These are phyloP conservation scores for Corinectria fuckeliana DNA, from an alignment of 2,329 filamentous ascomycete species.

Conservation along the genomic window DNA sequence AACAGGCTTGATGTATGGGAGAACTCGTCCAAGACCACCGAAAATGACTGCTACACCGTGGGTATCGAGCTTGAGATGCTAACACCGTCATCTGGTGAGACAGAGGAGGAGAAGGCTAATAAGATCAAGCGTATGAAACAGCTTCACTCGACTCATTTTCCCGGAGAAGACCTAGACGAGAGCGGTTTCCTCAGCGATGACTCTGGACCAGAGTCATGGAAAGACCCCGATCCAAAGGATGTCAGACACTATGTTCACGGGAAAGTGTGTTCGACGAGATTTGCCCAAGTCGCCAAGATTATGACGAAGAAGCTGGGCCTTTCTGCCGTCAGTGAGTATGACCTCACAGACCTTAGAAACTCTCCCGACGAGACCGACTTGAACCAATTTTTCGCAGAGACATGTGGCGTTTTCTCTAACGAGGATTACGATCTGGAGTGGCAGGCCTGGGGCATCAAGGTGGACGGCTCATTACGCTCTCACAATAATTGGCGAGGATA, in stretches of 20 bases:
- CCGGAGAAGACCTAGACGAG: background rate
- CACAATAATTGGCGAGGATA: slow-evolving; percentile 15
- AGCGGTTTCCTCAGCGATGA: background rate
- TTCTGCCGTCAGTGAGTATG: background rate
- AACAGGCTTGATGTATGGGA: background rate
- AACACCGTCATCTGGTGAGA: slow-evolving; percentile 1
- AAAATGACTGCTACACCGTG: slow-evolving; percentile 21
- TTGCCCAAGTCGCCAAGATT: background rate
- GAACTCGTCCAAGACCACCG: background rate
- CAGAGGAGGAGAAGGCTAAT: background rate
- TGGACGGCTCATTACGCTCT: slow-evolving; percentile 1
- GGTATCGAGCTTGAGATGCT: slow-evolving; percentile 31
- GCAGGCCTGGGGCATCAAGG: slow-evolving; percentile 21
- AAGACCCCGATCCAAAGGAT: slow-evolving; percentile 10
- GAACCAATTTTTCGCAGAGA: slow-evolving; percentile 6
- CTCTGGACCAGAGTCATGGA: background rate
- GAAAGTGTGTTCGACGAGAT: background rate
- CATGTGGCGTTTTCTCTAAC: background rate
- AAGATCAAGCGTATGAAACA: background rate
- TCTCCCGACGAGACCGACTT: background rate
- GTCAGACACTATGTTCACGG: slow-evolving; percentile 3
- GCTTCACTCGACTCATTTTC: background rate
- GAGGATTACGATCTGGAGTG: background rate
- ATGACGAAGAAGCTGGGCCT: background rate
- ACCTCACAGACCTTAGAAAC: background rate